Evolutionary conservation across 2,329 filamentous ascomycete genomes (phyloP).

Genomic region (Ambrosiella xylebori): DNA sequence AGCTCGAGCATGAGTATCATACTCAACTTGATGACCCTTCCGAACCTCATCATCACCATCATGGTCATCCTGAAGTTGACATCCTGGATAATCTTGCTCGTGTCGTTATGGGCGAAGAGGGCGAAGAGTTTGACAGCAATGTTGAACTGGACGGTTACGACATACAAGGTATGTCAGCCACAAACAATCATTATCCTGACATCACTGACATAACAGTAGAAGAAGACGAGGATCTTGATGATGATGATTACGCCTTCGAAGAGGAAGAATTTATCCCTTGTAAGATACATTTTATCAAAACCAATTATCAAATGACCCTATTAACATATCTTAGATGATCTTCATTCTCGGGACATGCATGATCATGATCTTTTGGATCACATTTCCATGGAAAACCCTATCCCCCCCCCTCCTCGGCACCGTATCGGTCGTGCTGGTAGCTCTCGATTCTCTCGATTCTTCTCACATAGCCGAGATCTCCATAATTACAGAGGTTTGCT

Average conservation of each 20-base stretch:
- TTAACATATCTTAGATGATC: conserved; percentile 16
- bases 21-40: conserved; percentile 31
- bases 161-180: neutral
- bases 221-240: conserved; percentile 45
- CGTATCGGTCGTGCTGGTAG: too few species aligned
- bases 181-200: conserved; percentile 15
- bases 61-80: conserved; percentile 15
- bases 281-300: conserved; percentile 22
- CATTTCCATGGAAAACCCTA: too few species aligned
- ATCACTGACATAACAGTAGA: conserved; percentile 20
- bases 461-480: neutral
- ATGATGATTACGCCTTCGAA: conserved; percentile 46
- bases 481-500: too few species aligned
- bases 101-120: conserved; percentile 29
- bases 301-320: neutral
- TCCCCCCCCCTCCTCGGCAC: too few species aligned
- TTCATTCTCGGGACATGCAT: conserved; percentile 19
- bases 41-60: conserved; percentile 10
- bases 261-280: conserved; percentile 33
- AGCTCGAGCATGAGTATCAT: conserved; percentile 36
- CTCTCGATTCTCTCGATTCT: too few species aligned
- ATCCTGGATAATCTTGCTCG: conserved; percentile 38
- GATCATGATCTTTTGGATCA: too few species aligned
- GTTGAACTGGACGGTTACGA: conserved; percentile 13
- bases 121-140: conserved; percentile 37